Base-by-base conservation (phyloP, 2,329 filamentous ascomycete species). In the Coniochaeta ligniaria region DNA sequence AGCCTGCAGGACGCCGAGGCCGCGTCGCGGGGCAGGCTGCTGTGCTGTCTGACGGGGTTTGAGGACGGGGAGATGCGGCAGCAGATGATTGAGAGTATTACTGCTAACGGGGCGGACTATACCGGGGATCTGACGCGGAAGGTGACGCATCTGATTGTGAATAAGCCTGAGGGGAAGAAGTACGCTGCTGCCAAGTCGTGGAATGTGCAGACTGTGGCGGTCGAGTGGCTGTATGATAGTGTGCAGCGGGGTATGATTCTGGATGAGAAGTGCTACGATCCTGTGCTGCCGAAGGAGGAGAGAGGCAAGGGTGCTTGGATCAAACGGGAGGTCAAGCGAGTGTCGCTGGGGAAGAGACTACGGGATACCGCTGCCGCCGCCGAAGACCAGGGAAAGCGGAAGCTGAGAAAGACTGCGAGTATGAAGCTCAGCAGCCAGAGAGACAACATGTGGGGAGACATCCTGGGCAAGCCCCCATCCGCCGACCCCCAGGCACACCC, bases 361-460 rank as follows among this genome's bases (percentile, higher is more conserved):
- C 79, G 87, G 62, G 82, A 83, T 1, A 76, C 74, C 0, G 76
- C 76, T 12, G 67, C 74, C 0, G 75, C 74, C 3, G 72, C 73
- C 14, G 68, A 72, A 3, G 83, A 86, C 45, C 81, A 83, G 9
- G 86, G 89, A 5, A 85, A 85, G 63, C 84, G 92, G 65, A 98
- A 97, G 75, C 75, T 99, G 65, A 86, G 95, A 66, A 89, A 93
- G 68, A 92, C 91, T 6, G 90, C 93, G 24, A 97, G 93, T 73
- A 87, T 89, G 70, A 94, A 92, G 71, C 78, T 98, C 35, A 87
- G 83, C 61, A 89, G 82, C 57, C 92, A 97, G 68, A 89, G 87
- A 66, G 87, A 93, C 67, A 87, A 85, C 31, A 82, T 98, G n/a
- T 98, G 94, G 94, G 89, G 89, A 6, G 91, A 96, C 67, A 96